Percentiles rank a stretch among this genome's conserved stretches.
Conservation (phyloP, 1,284 basidiomycete species). For the Leccinum pseudoinsigne region DNA sequence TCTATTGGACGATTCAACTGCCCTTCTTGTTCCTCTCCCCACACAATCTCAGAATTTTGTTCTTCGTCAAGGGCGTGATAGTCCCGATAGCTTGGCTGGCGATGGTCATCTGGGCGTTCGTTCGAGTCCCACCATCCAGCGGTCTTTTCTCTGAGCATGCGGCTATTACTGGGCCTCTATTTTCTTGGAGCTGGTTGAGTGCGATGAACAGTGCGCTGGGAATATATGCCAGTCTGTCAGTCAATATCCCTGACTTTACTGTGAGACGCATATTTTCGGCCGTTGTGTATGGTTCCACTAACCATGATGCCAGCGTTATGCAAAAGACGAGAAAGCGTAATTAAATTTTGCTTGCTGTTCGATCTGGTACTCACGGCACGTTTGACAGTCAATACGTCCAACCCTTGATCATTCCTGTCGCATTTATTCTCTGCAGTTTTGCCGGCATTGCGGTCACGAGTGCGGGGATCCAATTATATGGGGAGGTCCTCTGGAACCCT, state of each 20-base stretch:
- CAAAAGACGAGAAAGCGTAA: conserved; percentile 33
- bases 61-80: conserved; percentile 59
- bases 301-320: conserved; percentile 28
- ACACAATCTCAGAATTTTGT: conserved; percentile 59
- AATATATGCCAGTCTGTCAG: conserved; percentile 49
- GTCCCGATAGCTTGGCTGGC: conserved; percentile 59
- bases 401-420: conserved; percentile 56
- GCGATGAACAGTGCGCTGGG: conserved; percentile 58
- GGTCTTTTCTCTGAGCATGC: conserved; percentile 45
- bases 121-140: conserved; percentile 48
- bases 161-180: conserved; percentile 32
- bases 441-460: conserved; percentile 59
- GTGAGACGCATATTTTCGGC: conserved; percentile 29
- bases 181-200: conserved; percentile 55
- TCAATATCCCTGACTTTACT: conserved; percentile 63
- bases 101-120: conserved; percentile 63
- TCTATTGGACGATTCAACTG: conserved; percentile 65
- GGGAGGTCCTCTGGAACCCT: conserved; percentile 39
- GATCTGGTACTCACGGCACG: conserved; percentile 9
- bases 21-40: conserved; percentile 67
- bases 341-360: background rate
- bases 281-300: background rate
- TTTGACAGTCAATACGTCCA: conserved; percentile 53
- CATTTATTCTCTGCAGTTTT: conserved; percentile 58
- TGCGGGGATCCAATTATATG: conserved; percentile 47